phyloP scores from a whole-genome alignment of 345 rosid genomes.

The Geranium rotundifolium region DNA sequence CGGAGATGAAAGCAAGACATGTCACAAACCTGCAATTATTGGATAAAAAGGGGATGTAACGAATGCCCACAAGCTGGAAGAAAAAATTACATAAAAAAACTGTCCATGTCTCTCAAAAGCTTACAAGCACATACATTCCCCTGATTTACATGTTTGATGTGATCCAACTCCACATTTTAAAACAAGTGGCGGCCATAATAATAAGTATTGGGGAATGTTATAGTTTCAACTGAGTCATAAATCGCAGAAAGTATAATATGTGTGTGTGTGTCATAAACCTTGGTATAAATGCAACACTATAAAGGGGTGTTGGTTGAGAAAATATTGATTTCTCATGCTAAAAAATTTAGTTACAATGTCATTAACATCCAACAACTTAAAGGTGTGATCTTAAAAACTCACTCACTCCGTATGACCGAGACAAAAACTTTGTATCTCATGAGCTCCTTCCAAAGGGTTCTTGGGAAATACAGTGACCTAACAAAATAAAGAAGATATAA shows the following conservation, averaged over 20 bases:
- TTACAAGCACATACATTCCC: too few species aligned
- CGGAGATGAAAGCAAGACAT: slow-evolving; percentile 54
- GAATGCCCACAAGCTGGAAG: neutral
- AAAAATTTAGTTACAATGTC: neutral
- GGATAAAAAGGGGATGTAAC: neutral
- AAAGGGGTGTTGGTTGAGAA: neutral
- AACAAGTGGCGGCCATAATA: too few species aligned
- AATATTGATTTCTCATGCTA: too few species aligned
- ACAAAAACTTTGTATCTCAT: slow-evolving; percentile 89
- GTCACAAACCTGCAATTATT: slow-evolving; percentile 55
- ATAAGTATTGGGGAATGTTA: too few species aligned
- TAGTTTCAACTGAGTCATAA: too few species aligned
- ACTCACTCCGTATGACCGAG: slow-evolving; percentile 97
- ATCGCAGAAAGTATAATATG: too few species aligned
- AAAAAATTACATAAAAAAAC: neutral
- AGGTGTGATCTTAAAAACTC: slow-evolving; percentile 16
- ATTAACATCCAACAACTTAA: neutral
- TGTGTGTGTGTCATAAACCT: neutral
- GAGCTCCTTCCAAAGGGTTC: slow-evolving; percentile 79
- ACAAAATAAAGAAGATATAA: slow-evolving; percentile 10
- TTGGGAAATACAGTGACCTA: slow-evolving; percentile 80
- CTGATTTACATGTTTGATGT: too few species aligned
- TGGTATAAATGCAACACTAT: neutral
- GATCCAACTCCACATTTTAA: neutral
- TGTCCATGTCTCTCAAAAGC: neutral